phyloP scores from a whole-genome alignment of 139 green algal species.

The Closterium sp. region DNA sequence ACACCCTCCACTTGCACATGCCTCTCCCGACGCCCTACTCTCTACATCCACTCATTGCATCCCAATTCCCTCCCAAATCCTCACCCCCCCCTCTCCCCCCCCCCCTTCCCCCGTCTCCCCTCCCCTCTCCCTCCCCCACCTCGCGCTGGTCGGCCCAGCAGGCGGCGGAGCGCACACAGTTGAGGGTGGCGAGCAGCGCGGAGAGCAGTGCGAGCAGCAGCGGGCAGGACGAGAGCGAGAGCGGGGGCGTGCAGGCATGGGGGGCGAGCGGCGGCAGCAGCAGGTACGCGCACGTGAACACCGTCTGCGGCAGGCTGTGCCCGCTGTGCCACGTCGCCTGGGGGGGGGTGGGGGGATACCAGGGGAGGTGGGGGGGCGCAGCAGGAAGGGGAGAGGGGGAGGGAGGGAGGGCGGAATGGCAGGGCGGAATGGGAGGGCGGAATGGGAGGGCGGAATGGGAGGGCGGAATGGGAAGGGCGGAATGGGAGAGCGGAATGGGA shows the following conservation, averaged over 20 bases:
- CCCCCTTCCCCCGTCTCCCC: slow-evolving; percentile 69
- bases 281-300: slow-evolving; percentile 86
- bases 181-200: not conserved
- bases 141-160: slow-evolving; percentile 66
- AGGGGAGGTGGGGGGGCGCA: not conserved
- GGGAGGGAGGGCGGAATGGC: not conserved
- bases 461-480: no score
- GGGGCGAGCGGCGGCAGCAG: slow-evolving; percentile 44
- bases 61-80: no score
- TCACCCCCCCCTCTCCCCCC: no score
- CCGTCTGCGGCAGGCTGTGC: slow-evolving; percentile 69
- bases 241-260: no score
- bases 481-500: not conserved
- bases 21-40: no score
- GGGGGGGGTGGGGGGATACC: not conserved
- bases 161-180: slow-evolving; percentile 59
- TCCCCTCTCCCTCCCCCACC: slow-evolving; percentile 51
- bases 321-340: slow-evolving; percentile 69
- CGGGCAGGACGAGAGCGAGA: not conserved
- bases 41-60: no score
- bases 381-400: not conserved
- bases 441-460: not conserved
- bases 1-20: no score
- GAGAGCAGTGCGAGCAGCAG: slow-evolving; percentile 45
- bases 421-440: not conserved